Conservation (phyloP, 2,329 filamentous ascomycete species). For the Alternaria metachromatica region DNA sequence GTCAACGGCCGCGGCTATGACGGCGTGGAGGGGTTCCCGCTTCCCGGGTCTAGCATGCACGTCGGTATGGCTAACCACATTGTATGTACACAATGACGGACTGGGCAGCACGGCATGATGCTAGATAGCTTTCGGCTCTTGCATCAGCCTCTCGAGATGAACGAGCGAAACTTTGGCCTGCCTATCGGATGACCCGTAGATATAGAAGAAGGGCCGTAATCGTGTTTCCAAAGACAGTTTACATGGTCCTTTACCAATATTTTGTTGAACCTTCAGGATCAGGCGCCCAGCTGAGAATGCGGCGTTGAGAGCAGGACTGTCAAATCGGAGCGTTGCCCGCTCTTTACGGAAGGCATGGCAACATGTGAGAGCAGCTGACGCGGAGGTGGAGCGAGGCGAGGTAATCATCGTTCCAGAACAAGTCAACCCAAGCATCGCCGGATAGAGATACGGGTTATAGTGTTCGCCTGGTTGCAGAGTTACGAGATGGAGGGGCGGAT, state of each 20-base stretch:
- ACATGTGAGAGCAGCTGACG: conserved; percentile 26
- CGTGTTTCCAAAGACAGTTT: background rate
- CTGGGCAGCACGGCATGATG: conserved; percentile 47
- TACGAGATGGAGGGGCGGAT: conserved; percentile 8
- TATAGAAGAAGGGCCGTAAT: background rate
- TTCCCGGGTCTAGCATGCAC: conserved; percentile 26
- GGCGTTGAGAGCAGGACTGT: background rate
- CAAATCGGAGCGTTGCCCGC: conserved; percentile 12
- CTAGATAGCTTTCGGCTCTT: conserved; percentile 21
- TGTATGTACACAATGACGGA: conserved; percentile 25
- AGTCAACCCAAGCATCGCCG: conserved; percentile 10
- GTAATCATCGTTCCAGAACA: conserved; percentile 26
- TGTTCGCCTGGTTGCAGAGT: conserved; percentile 19
- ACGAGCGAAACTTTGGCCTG: background rate
- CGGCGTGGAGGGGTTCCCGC: conserved; percentile 31
- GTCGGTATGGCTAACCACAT: conserved; percentile 25
- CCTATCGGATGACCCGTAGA: background rate
- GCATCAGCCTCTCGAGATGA: conserved; percentile 18
- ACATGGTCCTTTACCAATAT: background rate
- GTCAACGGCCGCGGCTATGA: conserved; percentile 33
- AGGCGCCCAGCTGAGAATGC: conserved; percentile 8
- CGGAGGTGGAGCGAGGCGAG: conserved; percentile 23
- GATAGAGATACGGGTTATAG: conserved; percentile 23
- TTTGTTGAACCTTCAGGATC: conserved; percentile 9
- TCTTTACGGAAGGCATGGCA: conserved; percentile 3